Base-by-base conservation (phyloP, 805 yeast genomes). In the Sugiyamaella lignohabitans region DNA sequence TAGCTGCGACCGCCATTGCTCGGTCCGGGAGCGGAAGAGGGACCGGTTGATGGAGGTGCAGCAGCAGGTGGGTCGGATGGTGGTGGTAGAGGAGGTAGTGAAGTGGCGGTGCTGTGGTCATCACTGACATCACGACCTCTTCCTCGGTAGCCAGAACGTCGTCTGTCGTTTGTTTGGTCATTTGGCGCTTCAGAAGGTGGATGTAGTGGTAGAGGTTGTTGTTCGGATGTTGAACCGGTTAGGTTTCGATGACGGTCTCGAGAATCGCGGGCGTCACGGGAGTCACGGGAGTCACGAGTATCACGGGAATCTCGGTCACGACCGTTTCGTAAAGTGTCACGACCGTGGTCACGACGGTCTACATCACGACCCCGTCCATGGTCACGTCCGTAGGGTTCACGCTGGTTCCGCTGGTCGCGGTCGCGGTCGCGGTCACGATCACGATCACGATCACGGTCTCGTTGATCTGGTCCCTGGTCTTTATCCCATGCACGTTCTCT, bases 391-490 rank as follows among this genome's bases (percentile, higher is more conserved):
- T n/a, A n/a, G n/a, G n/a, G n/a, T n/a, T n/a, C n/a, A n/a, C n/a
- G n/a, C n/a, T n/a, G n/a, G n/a, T n/a, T n/a, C n/a, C n/a, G n/a
- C n/a, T n/a, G n/a, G n/a, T n/a, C n/a, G 14, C 32, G 32, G 8
- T 27, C 20, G 11, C 43, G 43, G 21, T 40, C 43, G 10, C 18
- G 20, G 19, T 40, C 51, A 3, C 48, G 48, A 6, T 44, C 49
- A 20, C 49, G 42, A 20, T 47, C 50, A 17, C 49, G 38, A 16
- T 47, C 50, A 14, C 50, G 44, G 3, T 38, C 47, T 5, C 44
- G 46, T 3, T 42, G 40, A n/a, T 49, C 50, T 3, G 47, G 50
- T 32, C 44, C 49, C 2, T 42, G 47, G 3, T 40, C 46, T 19
- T 36, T 45, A 11, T 41, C 50, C n/a, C 46, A 40, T n/a, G 38